Evolutionary conservation across 768 basidiomycete genomes (phyloP).

Genomic region (Tricholoma sp.): DNA sequence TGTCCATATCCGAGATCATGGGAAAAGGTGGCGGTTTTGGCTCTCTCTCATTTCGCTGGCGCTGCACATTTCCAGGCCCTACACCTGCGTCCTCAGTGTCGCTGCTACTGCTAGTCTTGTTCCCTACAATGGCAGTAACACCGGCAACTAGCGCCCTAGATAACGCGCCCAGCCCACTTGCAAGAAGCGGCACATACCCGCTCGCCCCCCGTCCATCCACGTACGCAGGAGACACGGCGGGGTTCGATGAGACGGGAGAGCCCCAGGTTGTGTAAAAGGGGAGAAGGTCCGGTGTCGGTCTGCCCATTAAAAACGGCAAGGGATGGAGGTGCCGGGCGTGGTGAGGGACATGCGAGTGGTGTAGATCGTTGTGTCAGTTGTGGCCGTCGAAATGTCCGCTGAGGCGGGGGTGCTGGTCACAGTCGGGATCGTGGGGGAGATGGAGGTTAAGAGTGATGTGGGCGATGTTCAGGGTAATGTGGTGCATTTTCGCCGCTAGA

Average conservation of each 20-base stretch:
- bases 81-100: background rate
- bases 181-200: background rate
- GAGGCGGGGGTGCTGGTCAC: too few species aligned
- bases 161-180: background rate
- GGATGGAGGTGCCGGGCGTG: constrained; percentile 27
- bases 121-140: background rate
- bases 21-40: background rate
- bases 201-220: constrained; percentile 6
- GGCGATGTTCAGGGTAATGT: too few species aligned
- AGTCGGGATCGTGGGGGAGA: too few species aligned
- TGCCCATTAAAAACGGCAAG: constrained; percentile 4
- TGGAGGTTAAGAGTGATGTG: too few species aligned
- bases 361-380: too few species aligned
- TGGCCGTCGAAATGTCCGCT: too few species aligned
- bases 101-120: background rate
- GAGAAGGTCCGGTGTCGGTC: constrained; percentile 2
- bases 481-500: too few species aligned
- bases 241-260: constrained; percentile 19
- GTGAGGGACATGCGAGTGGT: background rate
- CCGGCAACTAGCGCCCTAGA: constrained; percentile 3
- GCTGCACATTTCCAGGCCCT: background rate
- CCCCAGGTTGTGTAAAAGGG: constrained; percentile 35
- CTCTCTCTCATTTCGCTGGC: background rate
- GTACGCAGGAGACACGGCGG: background rate
- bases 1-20: background rate